Evolutionary conservation across 2,329 filamentous ascomycete genomes (phyloP).

Genomic region (Immersiporthe knoxdaviesiana): DNA sequence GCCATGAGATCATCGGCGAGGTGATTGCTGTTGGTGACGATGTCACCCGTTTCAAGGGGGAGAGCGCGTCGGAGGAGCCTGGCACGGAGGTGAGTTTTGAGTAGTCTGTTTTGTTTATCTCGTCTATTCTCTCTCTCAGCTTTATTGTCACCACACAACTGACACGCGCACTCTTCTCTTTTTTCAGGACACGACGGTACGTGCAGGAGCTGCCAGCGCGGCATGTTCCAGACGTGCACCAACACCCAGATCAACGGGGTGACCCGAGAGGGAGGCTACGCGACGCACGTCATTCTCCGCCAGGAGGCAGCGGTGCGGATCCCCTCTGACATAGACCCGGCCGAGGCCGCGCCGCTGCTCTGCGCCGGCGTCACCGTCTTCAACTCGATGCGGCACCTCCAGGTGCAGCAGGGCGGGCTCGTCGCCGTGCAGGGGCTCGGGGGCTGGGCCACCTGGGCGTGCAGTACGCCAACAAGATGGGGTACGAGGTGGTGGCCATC

Average conservation of each 20-base stretch:
- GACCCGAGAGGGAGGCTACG: conserved; percentile 67
- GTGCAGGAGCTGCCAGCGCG: conserved; percentile 66
- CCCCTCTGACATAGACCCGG: conserved; percentile 55
- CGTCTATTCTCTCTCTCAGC: conserved; percentile 20
- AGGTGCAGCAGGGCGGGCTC: conserved; percentile 54
- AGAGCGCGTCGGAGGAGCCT: conserved; percentile 68
- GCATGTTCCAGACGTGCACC: conserved; percentile 70
- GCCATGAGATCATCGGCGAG: conserved; percentile 73
- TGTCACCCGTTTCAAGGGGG: conserved; percentile 62
- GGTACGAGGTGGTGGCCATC: conserved; percentile 71
- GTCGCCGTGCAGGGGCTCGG: conserved; percentile 71
- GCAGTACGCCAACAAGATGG: conserved; percentile 77
- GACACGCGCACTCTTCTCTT: not conserved
- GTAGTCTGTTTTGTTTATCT: conserved; percentile 13
- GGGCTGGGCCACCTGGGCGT: conserved; percentile 79
- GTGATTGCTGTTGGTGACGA: conserved; percentile 62
- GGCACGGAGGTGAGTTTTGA: conserved; percentile 62
- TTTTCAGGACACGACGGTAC: conserved; percentile 58
- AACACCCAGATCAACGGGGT: conserved; percentile 67
- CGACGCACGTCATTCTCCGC: conserved; percentile 64
- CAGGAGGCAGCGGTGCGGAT: conserved; percentile 63
- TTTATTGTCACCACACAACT: conserved; percentile 23
- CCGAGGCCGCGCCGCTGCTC: conserved; percentile 61
- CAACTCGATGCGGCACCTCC: conserved; percentile 59
- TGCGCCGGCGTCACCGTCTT: conserved; percentile 69